Percentiles rank a stretch among this genome's conserved stretches.
Conservation (phyloP, 768 basidiomycete species). For the Amylocystis lapponica region DNA sequence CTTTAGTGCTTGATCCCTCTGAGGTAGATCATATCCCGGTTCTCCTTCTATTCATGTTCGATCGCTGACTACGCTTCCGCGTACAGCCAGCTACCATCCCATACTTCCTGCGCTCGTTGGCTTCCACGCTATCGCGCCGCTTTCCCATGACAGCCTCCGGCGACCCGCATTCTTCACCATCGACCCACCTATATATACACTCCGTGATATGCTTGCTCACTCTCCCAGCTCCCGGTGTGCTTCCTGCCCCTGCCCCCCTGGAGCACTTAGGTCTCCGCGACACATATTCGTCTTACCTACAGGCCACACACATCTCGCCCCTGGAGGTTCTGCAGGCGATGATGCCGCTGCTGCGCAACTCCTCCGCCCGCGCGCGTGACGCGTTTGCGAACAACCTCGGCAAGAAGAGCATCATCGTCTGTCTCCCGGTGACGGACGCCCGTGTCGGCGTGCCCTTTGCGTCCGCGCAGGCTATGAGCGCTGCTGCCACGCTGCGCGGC, state of each 20-base stretch:
- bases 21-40: conserved; percentile 43
- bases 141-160: conserved; percentile 77
- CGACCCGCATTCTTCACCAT: conserved; percentile 70
- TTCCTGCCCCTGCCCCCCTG: conserved; percentile 48
- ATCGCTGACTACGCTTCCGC: conserved; percentile 1
- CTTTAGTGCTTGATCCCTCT: conserved; percentile 72
- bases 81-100: conserved; percentile 63
- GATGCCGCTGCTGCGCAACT: conserved; percentile 68
- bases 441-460: conserved; percentile 70
- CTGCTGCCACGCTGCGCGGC: conserved; percentile 65
- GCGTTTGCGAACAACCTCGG: conserved; percentile 38
- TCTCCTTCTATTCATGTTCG: neutral
- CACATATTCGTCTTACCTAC: conserved; percentile 66
- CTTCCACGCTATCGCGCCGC: conserved; percentile 72
- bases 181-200: conserved; percentile 65
- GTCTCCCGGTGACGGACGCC: conserved; percentile 67
- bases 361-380: conserved; percentile 50
- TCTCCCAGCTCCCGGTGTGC: conserved; percentile 34
- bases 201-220: conserved; percentile 75
- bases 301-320: conserved; percentile 70
- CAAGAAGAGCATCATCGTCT: conserved; percentile 54
- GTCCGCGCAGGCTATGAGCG: conserved; percentile 66
- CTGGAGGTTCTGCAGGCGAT: conserved; percentile 72
- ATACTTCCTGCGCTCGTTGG: conserved; percentile 74
- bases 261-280: conserved; percentile 62